phyloP scores from a whole-genome alignment of 2,329 filamentous ascomycete species.

The Colletotrichum trifolii region DNA sequence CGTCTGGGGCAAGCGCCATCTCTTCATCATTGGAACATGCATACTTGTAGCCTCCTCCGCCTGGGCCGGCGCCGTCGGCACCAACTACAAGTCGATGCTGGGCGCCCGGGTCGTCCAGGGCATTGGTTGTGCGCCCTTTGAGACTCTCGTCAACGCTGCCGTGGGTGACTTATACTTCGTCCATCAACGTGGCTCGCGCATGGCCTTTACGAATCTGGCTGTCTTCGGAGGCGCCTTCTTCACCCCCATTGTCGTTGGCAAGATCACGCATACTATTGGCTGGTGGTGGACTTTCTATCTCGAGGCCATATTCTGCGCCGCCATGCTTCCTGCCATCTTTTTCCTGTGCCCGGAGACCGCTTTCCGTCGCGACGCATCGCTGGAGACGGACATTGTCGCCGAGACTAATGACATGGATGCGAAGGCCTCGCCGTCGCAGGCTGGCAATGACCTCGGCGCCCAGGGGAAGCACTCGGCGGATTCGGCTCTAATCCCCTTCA shows the following conservation, averaged over 20 bases:
- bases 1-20: constrained; percentile 92
- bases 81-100: constrained; percentile 77
- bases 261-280: constrained; percentile 80
- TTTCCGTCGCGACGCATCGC: constrained; percentile 71
- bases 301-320: constrained; percentile 83
- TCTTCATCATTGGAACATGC: constrained; percentile 81
- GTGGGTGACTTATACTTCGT: constrained; percentile 94
- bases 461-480: constrained; percentile 11
- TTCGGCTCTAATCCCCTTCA: background rate
- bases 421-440: background rate
- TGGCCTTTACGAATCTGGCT: constrained; percentile 78
- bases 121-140: constrained; percentile 87
- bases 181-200: constrained; percentile 83
- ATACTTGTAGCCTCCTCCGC: constrained; percentile 79
- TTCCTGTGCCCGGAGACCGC: constrained; percentile 86
- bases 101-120: constrained; percentile 88
- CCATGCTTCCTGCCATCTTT: constrained; percentile 76
- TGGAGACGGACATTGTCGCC: constrained; percentile 77
- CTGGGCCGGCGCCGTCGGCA: constrained; percentile 79
- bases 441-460: background rate
- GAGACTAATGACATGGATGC: constrained; percentile 41
- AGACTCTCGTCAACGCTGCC: constrained; percentile 87
- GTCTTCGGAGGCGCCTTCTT: constrained; percentile 68
- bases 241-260: constrained; percentile 91
- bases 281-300: constrained; percentile 93